Evolutionary conservation across 345 rosid genomes (phyloP), one percentile per base, ranked within the genome.

Genomic region (Gossypium turneri): DNA sequence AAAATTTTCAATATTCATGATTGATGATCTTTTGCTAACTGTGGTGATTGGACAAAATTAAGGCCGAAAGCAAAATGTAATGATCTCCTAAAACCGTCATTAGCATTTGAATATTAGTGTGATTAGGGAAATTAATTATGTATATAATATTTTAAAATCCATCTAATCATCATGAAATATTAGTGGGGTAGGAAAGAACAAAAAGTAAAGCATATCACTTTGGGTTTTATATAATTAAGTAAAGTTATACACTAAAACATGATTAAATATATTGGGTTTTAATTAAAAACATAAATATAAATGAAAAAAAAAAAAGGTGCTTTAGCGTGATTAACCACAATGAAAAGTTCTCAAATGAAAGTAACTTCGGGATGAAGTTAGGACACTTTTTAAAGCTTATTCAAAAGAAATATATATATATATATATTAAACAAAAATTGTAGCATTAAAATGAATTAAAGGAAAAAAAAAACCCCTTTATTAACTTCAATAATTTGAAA

Each of bases 361-460:
- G 68, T 76, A 58, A 24, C 82, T 78, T 80, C 55, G n/a, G 29
- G 47, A 72, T 73, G 82, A 73, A 76, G 80, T 73, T 77, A 60
- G 29, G 59, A 70, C 51, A n/a, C 22, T 56, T 19, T 79, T 76
- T 50, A 38, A 48, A 29, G 63, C 15, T 22, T 20, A 12, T 58
- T 58, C 15, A 43, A 19, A 67, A 16, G 59, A 72, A 19, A 2
- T 29, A 3, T 3, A 29, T 29, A 29, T 29, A 29, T 29, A 43
- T 4, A 19, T 2, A 52, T 16, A 56, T 9, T 10, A 20, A 57
- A 52, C 9, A 34, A n/a, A 52, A 19, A 6, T 9, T n/a, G 20
- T 50, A 50, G 4, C 4, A 12, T 3, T 12, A 12, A 55, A 52
- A 52, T 52, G 17, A 52, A 52, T 52, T 17, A 52, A 52, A 51